A percentile compares a stretch with the other conserved stretches of the same genome.
Evolutionary conservation across 768 basidiomycete genomes (phyloP).

Genomic region (Boletus edulis): DNA sequence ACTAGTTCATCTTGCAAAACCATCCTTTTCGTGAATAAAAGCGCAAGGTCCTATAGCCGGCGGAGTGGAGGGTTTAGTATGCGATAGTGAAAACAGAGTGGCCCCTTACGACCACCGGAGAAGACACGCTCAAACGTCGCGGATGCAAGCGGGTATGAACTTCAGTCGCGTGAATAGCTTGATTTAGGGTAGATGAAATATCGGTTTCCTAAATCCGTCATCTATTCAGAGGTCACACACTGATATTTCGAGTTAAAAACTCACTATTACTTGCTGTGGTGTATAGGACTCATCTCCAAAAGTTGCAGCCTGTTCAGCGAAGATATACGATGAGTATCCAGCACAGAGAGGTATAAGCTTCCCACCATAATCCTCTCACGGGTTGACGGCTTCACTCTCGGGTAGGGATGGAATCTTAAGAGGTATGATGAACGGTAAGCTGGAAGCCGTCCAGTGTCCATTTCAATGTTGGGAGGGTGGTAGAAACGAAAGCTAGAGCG

Average conservation of each 20-base stretch:
- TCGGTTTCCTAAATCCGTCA: constrained; percentile 5
- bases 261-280: not conserved
- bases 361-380: constrained; percentile 26
- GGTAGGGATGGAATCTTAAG: constrained; percentile 26
- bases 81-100: not conserved
- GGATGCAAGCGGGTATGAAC: not conserved
- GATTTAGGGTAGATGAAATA: not conserved
- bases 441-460: constrained; percentile 19
- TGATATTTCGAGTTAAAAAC: not conserved
- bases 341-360: not conserved
- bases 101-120: constrained; percentile 18
- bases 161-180: constrained; percentile 2
- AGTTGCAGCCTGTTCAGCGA: constrained; percentile 5
- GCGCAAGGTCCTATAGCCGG: constrained; percentile 22
- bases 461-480: not conserved
- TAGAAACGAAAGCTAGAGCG: not conserved
- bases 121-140: constrained; percentile 14
- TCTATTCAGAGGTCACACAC: not conserved
- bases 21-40: constrained; percentile 5
- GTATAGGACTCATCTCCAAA: not conserved
- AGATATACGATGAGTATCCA: not conserved
- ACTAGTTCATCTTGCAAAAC: not conserved
- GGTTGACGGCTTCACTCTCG: constrained; percentile 17
- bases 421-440: constrained; percentile 28
- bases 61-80: not conserved